Conservation (phyloP, 345 rosid genomes). For the Brassica rapa region DNA sequence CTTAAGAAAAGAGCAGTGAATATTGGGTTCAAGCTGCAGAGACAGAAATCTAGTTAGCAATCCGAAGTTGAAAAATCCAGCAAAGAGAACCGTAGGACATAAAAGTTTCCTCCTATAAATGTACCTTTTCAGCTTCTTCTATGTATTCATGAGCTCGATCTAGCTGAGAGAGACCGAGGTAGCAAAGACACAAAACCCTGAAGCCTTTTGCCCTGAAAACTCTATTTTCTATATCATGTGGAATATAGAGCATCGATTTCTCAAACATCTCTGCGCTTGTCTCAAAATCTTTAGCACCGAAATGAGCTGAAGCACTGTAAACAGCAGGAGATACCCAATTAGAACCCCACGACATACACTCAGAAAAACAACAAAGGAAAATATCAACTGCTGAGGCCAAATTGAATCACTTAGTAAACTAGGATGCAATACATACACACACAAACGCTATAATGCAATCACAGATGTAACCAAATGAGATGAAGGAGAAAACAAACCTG, state of each 20-base stretch:
- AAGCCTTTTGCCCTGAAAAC: conserved; percentile 85
- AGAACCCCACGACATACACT: conserved; percentile 10
- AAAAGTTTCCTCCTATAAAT: neutral
- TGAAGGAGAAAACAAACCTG: conserved; percentile 49
- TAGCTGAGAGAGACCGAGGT: conserved; percentile 74
- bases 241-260: conserved; percentile 89
- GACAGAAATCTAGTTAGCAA: conserved; percentile 32
- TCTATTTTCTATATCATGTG: conserved; percentile 67
- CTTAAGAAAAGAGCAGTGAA: conserved; percentile 87
- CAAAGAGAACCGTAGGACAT: neutral
- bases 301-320: conserved; percentile 76
- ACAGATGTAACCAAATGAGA: neutral
- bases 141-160: conserved; percentile 90
- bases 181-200: conserved; percentile 90
- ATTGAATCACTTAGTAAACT: neutral
- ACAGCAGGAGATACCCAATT: conserved; percentile 29
- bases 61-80: neutral
- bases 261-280: conserved; percentile 87
- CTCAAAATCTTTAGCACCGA: conserved; percentile 72
- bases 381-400: neutral
- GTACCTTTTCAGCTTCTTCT: conserved; percentile 88
- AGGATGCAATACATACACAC: conserved; percentile 5
- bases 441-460: neutral
- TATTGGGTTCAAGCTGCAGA: conserved; percentile 89
- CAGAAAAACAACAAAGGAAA: conserved; percentile 7